phyloP scores from a whole-genome alignment of 176 grass and related monocot species.

The Aechmea fasciata region DNA sequence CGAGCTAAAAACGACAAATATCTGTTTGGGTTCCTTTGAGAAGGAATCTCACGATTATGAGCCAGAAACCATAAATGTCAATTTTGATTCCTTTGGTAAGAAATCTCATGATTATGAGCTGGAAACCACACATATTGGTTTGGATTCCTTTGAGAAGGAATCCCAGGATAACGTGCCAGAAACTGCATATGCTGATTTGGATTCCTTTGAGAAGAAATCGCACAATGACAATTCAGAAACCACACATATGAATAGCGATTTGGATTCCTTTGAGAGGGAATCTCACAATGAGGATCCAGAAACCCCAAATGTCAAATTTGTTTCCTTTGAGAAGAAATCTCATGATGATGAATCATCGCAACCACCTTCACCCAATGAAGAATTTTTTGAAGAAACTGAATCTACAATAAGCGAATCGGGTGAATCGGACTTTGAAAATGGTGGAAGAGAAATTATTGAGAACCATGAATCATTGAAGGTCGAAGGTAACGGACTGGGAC shows the following conservation, averaged over 20 bases:
- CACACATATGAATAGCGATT: too few species aligned
- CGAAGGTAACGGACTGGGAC: conserved; percentile 29
- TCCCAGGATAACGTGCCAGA: conserved; percentile 14
- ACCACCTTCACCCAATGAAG: conserved; percentile 36
- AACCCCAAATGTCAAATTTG: too few species aligned
- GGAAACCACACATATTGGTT: too few species aligned
- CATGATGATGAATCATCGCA: conserved; percentile 12
- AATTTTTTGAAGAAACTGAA: conserved; percentile 39
- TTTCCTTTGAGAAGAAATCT: conserved; percentile 15
- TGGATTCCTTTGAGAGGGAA: conserved; percentile 18
- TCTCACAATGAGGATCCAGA: too few species aligned
- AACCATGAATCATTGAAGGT: conserved; percentile 20
- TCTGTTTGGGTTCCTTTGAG: neutral
- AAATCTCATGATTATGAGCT: conserved; percentile 21
- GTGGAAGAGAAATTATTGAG: conserved; percentile 21
- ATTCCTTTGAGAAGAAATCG: conserved; percentile 9
- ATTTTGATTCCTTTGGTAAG: neutral
- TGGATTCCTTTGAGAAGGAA: conserved; percentile 5
- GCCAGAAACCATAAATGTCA: too few species aligned
- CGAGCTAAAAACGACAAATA: too few species aligned
- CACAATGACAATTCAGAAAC: neutral
- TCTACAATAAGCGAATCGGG: conserved; percentile 44
- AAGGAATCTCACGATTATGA: conserved; percentile 26
- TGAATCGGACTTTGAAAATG: conserved; percentile 35
- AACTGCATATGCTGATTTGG: conserved; percentile 3